Base-by-base conservation (phyloP, 208 protist species). In the Trypanosoma boissoni region DNA sequence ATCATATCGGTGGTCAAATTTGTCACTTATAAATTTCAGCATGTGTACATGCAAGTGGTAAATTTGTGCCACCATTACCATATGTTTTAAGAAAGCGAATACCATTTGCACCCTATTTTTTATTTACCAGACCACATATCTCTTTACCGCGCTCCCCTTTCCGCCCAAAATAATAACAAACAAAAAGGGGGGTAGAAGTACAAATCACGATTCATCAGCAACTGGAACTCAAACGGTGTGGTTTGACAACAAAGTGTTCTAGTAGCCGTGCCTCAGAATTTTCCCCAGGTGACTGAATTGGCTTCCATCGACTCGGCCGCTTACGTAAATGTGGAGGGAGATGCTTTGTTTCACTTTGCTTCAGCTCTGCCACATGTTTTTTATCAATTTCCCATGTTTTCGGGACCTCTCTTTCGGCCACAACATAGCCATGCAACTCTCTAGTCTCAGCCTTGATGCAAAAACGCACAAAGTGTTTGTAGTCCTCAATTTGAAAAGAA, bases 401-500 rank as follows among this genome's bases (percentile, higher is more conserved):
- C 5, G 82, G 75, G 31, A 86, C 80, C 42, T 62, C 60, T 68
- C 74, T 57, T 62, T 79, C 68, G 10, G 70, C 80, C 8, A 93
- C 63, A 16, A 93, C 82, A 42, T 85, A 88, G 4, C 34, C 71
- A 50, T 87, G 76, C 29, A 93, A 56, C 60, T 77, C 63, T 27
- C 86, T 74, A 29, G 73, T 88, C 36, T 58, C 16, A 31, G 56
- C 64, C 49, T 89, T 76, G 18, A 93, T 52, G 2, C 70, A 59
- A 56, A 91, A 88, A 28, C 86, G 86, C 12, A 93, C 16, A 52
- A 93, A 91, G 65, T 88, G 76, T 52, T 93, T 93, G 68, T 74
- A 93, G 59, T 88, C 80, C 49, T 93, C 86, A 37, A 93, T 86
- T 67, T 91, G 86, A 59, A 93, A 93, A 4, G 86, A 81, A 2